Evolutionary conservation across 2,329 filamentous ascomycete species (phyloP), one percentile per base, ranked within the genome.

Genomic region (Phialophora macrospora): DNA sequence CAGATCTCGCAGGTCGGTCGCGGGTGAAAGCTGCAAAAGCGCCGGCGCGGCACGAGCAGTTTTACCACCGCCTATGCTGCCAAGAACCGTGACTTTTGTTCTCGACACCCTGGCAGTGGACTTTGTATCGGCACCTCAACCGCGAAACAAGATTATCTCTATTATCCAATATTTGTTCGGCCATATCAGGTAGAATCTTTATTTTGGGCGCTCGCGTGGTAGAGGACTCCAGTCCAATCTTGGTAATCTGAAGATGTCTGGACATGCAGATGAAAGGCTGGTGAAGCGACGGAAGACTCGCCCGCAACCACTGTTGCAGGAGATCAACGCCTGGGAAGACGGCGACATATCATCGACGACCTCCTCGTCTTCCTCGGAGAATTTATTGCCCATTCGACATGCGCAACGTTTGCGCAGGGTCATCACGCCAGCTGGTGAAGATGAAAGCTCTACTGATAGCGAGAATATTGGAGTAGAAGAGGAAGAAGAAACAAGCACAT

Each of bases 401-500:
- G 17, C 38, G 20, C 38, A 44, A n/a, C 38, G 2, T n/a, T 20
- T n/a, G 38, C 38, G 38, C 17, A 8, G 17, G 17, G 38, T 44
- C 38, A 44, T 44, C 38, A 17, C 38, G 6, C 38, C 38, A n/a
- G 17, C 38, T 8, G 17, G 38, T n/a, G 38, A 20, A 44, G 49
- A 62, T 2, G 59, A 62, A 55, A 22, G n/a, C 22, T 32, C 26
- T 48, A 51, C 54, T 22, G 59, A 62, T 14, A 20, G 28, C n/a
- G 28, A 59, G 52, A 14, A 26, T 5, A 4, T 38, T 14, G n/a
- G 26, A 1, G 58, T 3, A 20, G 46, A 52, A 52, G 34, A 12
- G 11, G 44, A 28, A 8, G 64, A 63, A 4, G 55, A 63, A 41
- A 60, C 48, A 9, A 60, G 60, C 14, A 60, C 64, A 24, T 63